Evolutionary conservation across 1,139 yeast genomes (phyloP), one percentile per base, ranked within the genome.

Genomic region (Martiniozyma asiatica): DNA sequence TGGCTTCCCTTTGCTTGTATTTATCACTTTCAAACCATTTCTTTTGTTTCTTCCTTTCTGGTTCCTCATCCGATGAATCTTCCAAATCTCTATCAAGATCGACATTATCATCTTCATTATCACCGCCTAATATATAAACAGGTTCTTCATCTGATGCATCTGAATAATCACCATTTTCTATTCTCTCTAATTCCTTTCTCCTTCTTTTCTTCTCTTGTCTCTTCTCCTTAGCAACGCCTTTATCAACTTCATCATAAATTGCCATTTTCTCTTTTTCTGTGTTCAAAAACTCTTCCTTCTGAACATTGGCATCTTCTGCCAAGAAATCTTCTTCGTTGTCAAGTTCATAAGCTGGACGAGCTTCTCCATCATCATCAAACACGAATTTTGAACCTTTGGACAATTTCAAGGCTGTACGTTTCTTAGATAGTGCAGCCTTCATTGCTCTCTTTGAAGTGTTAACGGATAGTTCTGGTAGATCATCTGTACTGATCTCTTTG

Each of bases 291-390:
- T 71, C 65, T 22, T 63, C 55, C 55, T 80, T 81, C 4, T 52
- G 56, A 30, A 59, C 59, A 1, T 89, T 87, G 46, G 73, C 80
- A 31, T 97, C 97, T 18, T 66, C 71, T 40, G 68, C 71, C 40
- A 56, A 67, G 67, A 92, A 89, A 38, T 80, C 94, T 27, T 76
- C 93, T 53, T 85, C 96, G 42, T 78, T 84, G 50, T 84, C 89
- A 37, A 89, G 64, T 55, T 89, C 97, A 49, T 89, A 89, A 10
- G 87, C 63, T 10, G 93, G 81, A 55, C 87, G 97, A 0, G 97
- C 76, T 7, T 65, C 63, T 24, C 99, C 99, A 3, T 89, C 96
- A 40, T 89, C 98, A 50, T 89, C 99, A 51, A 89, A 89, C 34
- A 70, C 66, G 44, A 89, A 56, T 53, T 84, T 89, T 20, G 82